Evolutionary conservation across 371 early-diverging fungal species (phyloP), one percentile per base, ranked within the genome.

Genomic region (Mortierella sp.): DNA sequence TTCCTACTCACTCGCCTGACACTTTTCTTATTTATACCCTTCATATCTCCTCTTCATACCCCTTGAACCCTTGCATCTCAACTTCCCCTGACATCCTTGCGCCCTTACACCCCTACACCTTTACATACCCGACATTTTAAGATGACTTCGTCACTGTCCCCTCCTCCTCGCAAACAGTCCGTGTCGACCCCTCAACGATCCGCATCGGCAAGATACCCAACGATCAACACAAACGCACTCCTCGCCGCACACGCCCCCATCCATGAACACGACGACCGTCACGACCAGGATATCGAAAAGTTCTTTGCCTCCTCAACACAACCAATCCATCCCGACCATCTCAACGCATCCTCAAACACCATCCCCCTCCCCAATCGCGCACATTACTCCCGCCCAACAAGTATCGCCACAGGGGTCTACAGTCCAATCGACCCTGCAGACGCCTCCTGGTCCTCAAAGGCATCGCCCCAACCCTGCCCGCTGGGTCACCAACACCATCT

Each of bases 121-220:
- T 43, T 53, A 13, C 45, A 29, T 58, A 31, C 13, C 66, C 16
- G 26, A 58, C n/a, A 41, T 22, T 29, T 8, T 43, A 40, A 24
- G n/a, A 61, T 58, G 61, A 63, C 66, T 1, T 24, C 41, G 26
- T 78, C 79, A 10, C 66, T 78, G 14, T 65, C 71, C 39, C 77
- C 74, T 31, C 79, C 79, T 39, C 79, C 79, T 26, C 79, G 79
- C 50, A 79, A 74, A 34, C 66, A 40, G 34, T 50, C 65, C n/a
- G 37, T 66, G 24, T 16, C 74, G 19, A 52, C 77, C 9, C 68
- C 26, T 66, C 66, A 40, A 39, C 68, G 26, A 64, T 39, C 26
- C 7, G 26, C 63, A 8, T 40, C 61, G n/a, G n/a, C 61, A 10
- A 64, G 78, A n/a, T 68, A 64, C 14, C 79, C 79, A 58, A 74